Evolutionary conservation across 2,329 filamentous ascomycete genomes (phyloP), one percentile per base, ranked within the genome.

Genomic region (Xylariaceae sp.): DNA sequence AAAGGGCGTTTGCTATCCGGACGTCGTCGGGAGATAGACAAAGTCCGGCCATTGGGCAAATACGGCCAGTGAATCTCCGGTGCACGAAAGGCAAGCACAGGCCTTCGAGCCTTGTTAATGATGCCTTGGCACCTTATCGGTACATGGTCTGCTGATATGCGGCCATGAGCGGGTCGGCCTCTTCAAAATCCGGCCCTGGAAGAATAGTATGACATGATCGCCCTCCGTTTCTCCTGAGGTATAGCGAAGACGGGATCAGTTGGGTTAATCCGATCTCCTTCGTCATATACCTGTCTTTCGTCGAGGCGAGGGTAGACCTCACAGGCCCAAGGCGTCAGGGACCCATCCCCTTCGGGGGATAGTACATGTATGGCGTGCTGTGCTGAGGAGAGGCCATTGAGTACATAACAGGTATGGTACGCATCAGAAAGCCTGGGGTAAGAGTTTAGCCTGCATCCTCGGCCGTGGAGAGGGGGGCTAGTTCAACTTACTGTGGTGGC

Each of bases 371-470:
- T 61, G 42, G 72, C 68, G 60, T 95, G 77, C 64, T 94, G 87
- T 16, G 83, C 83, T 37, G 81, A 83, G 60, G 86, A 92, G 50
- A 97, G 70, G 4, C 90, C 90, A 15, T 84, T 81, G 14, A 97
- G 74, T 19, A 89, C 87, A 65, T 97, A 97, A 66, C 86, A 92
- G 31, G 88, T 88, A 64, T 97, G 90, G 57, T 97, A 96, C 34
- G 84, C 82, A 66, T 97, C 90, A 4, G 88, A 81, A 44, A 73
- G 71, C 54, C 85, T 88, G 32, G 26, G 38, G 36, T 12, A 30
- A 27, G 21, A 31, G 23, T 40, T 45, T 43, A 48, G 41, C 26
- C 18, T 37, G 31, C 16, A 13, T 13, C 19, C 14, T 29, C 30
- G 42, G 27, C 36, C 43, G 26, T 19, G 36, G 36, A 19, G 6